Base-by-base conservation (phyloP, 2,329 filamentous ascomycete species). In the Aspergillus sp. region DNA sequence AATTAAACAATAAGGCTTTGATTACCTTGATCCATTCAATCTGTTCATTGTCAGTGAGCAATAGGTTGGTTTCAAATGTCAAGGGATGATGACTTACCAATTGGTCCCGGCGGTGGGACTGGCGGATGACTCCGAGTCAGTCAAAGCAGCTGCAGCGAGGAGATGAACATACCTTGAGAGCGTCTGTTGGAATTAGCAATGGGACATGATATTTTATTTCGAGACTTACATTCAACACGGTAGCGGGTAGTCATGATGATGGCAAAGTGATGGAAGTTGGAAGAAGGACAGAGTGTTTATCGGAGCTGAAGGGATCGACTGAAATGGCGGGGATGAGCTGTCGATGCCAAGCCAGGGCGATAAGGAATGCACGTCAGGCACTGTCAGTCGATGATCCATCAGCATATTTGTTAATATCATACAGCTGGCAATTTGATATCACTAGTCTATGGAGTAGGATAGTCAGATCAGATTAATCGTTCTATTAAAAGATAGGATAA, bases 1-100 rank as follows among this genome's bases (percentile, higher is more conserved):
- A 42, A 48, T 50, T 60, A 61, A 52, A 38, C 29, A 10, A 1
- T 12, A 6, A 12, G 13, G 32, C 28, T 19, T 27, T 27, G 47
- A 57, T 43, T 68, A 76, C 75, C 71, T 98, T 97, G 75, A 97
- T 88, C 91, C 91, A 97, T 85, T 95, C 89, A 46, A 81, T 81
- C 73, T 78, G 53, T 33, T 37, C 8, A 13, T 34, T 42, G 32
- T 44, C 40, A 48, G 43, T 19, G 19, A 19, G 2, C 2, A 19
- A 19, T 19, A 4, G 4, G 19, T 19, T 19, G 2, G 19, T 19
- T 19, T 19, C 19, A 19, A 19, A 19, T 19, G 19, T 19, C 19
- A 19, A 19, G 19, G 19, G 30, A 36, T 29, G 11, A 29, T 39
- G 35, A 54, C 67, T 47, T 72, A 85, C 86, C 76, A 95, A 82